Conservation (phyloP, 75 land plant species). For the Pinus taeda region DNA sequence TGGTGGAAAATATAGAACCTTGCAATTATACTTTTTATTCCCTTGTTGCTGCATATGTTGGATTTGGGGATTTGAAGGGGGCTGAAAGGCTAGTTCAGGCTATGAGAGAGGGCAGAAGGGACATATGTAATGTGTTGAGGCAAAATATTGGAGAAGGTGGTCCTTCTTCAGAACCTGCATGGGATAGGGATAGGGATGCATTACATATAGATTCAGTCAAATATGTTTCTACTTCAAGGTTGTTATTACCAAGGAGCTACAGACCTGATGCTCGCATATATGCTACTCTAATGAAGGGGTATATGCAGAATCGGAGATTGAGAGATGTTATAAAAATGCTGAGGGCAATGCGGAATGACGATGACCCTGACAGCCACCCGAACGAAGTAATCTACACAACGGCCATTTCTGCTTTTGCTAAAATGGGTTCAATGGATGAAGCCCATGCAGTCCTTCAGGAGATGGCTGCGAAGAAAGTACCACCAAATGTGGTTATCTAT, state of each 20-base stretch:
- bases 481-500: conserved; percentile 85
- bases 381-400: conserved; percentile 90
- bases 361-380: conserved; percentile 43
- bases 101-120: conserved; percentile 52
- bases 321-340: conserved; percentile 65
- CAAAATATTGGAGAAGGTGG: conserved; percentile 3
- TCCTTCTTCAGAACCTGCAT: background rate
- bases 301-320: conserved; percentile 58
- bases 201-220: background rate
- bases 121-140: conserved; percentile 40
- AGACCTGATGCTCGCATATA: conserved; percentile 70
- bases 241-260: conserved; percentile 35
- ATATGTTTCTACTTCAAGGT: conserved; percentile 9
- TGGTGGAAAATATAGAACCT: conserved; percentile 31
- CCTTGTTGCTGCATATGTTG: conserved; percentile 81
- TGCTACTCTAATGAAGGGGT: conserved; percentile 94
- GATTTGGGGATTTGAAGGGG: conserved; percentile 63
- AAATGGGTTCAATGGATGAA: conserved; percentile 67
- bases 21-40: conserved; percentile 73
- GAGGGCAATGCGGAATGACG: conserved; percentile 62
- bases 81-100: conserved; percentile 78
- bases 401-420: conserved; percentile 68
- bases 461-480: conserved; percentile 62
- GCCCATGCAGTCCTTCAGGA: conserved; percentile 72
- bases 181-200: conserved; percentile 9